phyloP scores from a whole-genome alignment of 768 basidiomycete species.

The Suillus cothurnatus region DNA sequence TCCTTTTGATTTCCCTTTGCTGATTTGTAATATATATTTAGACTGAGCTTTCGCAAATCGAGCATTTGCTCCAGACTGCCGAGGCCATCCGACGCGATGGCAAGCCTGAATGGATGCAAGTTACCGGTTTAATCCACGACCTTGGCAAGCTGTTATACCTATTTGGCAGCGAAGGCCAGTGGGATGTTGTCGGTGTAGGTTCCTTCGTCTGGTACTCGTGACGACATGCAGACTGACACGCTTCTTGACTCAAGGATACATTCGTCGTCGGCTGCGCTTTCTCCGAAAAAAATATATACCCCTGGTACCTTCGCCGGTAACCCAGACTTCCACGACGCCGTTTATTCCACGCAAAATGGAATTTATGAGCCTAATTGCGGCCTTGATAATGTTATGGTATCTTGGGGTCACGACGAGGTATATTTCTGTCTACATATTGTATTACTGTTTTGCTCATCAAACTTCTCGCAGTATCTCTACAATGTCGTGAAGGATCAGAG shows the following conservation, averaged over 20 bases:
- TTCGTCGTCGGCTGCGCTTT: conserved; percentile 86
- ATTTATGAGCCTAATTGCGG: conserved; percentile 81
- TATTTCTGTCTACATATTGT: conserved; percentile 18
- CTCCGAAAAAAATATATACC: conserved; percentile 82
- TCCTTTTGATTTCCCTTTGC: neutral
- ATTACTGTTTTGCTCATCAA: neutral
- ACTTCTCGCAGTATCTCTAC: conserved; percentile 67
- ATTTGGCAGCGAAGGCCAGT: conserved; percentile 87
- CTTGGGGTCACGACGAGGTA: conserved; percentile 92
- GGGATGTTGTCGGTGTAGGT: conserved; percentile 90
- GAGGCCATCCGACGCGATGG: conserved; percentile 86
- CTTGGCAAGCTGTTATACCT: conserved; percentile 86
- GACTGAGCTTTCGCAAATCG: conserved; percentile 83
- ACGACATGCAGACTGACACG: neutral
- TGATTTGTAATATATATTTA: conserved; percentile 30
- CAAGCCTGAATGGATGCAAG: conserved; percentile 92
- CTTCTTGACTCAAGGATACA: conserved; percentile 49
- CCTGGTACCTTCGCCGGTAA: conserved; percentile 76
- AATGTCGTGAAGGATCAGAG: conserved; percentile 83
- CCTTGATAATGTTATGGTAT: conserved; percentile 84
- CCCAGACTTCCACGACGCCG: conserved; percentile 62
- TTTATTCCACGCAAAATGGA: conserved; percentile 73
- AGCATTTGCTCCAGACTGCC: conserved; percentile 90
- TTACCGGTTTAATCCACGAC: conserved; percentile 85
- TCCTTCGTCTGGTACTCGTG: neutral